Evolutionary conservation across 1,139 yeast species (phyloP).

Genomic region (Debaryomycetaceae sp.): DNA sequence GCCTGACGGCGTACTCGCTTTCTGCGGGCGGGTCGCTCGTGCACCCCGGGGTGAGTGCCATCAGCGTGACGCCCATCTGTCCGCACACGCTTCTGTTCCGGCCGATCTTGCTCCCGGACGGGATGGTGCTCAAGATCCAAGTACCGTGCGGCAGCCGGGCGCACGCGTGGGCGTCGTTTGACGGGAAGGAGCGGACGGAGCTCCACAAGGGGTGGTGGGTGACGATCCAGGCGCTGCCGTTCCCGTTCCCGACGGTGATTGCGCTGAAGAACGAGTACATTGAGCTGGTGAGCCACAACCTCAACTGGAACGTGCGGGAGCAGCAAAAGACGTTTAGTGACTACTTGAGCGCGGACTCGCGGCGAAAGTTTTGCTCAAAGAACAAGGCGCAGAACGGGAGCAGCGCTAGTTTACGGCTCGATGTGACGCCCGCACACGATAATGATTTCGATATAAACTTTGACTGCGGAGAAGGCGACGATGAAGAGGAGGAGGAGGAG

Average conservation of each 20-base stretch:
- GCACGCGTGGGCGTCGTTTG: constrained; percentile 88
- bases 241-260: constrained; percentile 78
- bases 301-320: constrained; percentile 82
- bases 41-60: constrained; percentile 83
- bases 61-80: constrained; percentile 83
- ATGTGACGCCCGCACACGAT: constrained; percentile 5
- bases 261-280: constrained; percentile 69
- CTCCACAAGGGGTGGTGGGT: constrained; percentile 65
- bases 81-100: constrained; percentile 86
- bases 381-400: constrained; percentile 9
- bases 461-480: constrained; percentile 4
- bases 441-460: constrained; percentile 19
- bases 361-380: constrained; percentile 9
- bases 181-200: constrained; percentile 71
- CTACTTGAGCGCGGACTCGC: constrained; percentile 37
- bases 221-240: constrained; percentile 66
- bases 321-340: constrained; percentile 66
- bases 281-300: constrained; percentile 70
- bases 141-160: constrained; percentile 61
- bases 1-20: constrained; percentile 82
- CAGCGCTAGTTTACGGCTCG: constrained; percentile 6
- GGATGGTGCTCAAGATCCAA: constrained; percentile 66
- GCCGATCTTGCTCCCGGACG: constrained; percentile 79
- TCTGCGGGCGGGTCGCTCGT: constrained; percentile 89
- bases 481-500: constrained; percentile 3